These are phyloP conservation scores for Moesziomyces globuligerus DNA, from an alignment of 1,284 basidiomycete genomes.

Conservation along the genomic window DNA sequence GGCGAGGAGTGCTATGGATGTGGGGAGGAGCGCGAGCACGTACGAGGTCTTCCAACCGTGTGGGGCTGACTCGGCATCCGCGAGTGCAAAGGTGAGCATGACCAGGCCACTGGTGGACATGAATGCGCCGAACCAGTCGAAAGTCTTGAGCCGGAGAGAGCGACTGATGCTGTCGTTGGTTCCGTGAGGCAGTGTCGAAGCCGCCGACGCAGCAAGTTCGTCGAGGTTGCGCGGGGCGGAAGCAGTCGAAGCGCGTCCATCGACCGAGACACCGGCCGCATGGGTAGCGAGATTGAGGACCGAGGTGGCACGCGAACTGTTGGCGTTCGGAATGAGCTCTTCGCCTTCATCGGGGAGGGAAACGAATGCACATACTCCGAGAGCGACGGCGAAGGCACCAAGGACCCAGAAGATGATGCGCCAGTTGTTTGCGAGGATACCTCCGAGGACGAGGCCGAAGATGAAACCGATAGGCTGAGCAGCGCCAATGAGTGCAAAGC, in stretches of 20 bases:
- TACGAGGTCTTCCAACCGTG: slow-evolving; percentile 77
- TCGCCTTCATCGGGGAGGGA: slow-evolving; percentile 69
- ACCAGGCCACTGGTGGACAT: slow-evolving; percentile 80
- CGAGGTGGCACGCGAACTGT: slow-evolving; percentile 10
- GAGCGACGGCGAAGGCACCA: slow-evolving; percentile 72
- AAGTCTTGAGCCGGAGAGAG: slow-evolving; percentile 39
- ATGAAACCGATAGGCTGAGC: slow-evolving; percentile 77
- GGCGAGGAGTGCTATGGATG: slow-evolving; percentile 74
- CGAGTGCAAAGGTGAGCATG: slow-evolving; percentile 81
- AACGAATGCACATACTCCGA: slow-evolving; percentile 70
- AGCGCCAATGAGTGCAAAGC: slow-evolving; percentile 68
- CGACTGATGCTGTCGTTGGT: slow-evolving; percentile 4
- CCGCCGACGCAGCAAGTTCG: slow-evolving; percentile 3
- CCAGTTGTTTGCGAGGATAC: slow-evolving; percentile 74
- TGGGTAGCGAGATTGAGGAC: slow-evolving; percentile 14
- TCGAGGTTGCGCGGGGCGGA: slow-evolving; percentile 3
- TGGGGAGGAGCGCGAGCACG: slow-evolving; percentile 73
- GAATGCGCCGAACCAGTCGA: slow-evolving; percentile 85
- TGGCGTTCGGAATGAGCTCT: slow-evolving; percentile 21
- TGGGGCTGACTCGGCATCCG: slow-evolving; percentile 77
- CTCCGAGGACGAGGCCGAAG: slow-evolving; percentile 77
- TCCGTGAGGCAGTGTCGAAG: background rate
- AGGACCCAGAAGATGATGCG: slow-evolving; percentile 74
- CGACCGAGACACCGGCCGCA: slow-evolving; percentile 1
- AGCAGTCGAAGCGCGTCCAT: slow-evolving; percentile 3